A percentile compares a stretch with the other conserved stretches of the same genome.
phyloP scores from a whole-genome alignment of 257 asterid species.

The Solanum chilense region DNA sequence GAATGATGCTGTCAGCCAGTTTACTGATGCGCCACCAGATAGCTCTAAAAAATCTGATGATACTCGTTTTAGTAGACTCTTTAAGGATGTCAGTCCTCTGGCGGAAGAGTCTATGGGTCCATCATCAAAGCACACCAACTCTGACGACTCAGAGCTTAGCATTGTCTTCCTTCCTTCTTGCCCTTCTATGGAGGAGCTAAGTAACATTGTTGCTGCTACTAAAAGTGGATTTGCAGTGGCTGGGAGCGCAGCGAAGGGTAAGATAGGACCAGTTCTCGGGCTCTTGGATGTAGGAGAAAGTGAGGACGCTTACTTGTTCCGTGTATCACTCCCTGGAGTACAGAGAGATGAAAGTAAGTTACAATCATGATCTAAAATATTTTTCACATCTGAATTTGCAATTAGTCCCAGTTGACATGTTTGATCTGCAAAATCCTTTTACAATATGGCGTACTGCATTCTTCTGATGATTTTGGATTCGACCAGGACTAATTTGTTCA shows the following conservation, averaged over 20 bases:
- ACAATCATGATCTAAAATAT: background rate
- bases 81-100: background rate
- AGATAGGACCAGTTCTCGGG: constrained; percentile 64
- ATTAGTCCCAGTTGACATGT: background rate
- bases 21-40: background rate
- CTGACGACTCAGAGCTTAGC: constrained; percentile 23
- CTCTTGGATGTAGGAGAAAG: constrained; percentile 66
- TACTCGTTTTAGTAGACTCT: constrained; percentile 2
- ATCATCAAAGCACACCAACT: constrained; percentile 7
- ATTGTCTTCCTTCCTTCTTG: constrained; percentile 47
- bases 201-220: constrained; percentile 36
- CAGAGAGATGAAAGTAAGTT: constrained; percentile 74
- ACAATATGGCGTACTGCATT: background rate
- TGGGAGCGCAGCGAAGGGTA: constrained; percentile 69
- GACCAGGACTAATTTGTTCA: background rate
- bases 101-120: background rate
- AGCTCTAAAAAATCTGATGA: background rate
- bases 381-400: background rate
- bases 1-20: background rate
- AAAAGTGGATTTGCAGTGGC: constrained; percentile 47
- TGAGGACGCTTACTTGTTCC: constrained; percentile 63
- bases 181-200: constrained; percentile 61
- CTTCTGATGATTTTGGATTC: background rate
- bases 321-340: constrained; percentile 90
- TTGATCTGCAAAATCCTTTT: background rate